phyloP scores from a whole-genome alignment of 1,284 basidiomycete genomes.

The Ganoderma lingzhi region DNA sequence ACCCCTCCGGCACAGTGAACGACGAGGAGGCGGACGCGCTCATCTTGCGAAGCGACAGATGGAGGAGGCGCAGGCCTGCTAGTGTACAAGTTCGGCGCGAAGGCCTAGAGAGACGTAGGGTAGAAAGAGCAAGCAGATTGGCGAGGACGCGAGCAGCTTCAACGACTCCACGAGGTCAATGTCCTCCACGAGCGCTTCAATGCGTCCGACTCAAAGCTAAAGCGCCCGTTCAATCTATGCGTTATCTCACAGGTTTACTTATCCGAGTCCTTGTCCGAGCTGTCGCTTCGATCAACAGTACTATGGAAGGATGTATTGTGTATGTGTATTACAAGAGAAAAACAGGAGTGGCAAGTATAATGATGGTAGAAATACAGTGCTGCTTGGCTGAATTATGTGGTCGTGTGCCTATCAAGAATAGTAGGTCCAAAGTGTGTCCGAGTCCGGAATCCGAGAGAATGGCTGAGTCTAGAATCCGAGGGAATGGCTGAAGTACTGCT shows the following conservation, averaged over 20 bases:
- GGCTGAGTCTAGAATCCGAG: neutral
- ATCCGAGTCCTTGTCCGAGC: too few species aligned
- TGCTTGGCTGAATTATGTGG: constrained; percentile 1
- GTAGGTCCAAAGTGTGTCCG: neutral
- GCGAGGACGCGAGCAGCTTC: constrained; percentile 14
- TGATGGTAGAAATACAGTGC: constrained; percentile 25
- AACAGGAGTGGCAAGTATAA: constrained; percentile 3
- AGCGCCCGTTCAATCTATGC: neutral
- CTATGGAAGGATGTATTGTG: neutral
- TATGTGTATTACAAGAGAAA: neutral
- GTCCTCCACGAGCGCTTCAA: neutral
- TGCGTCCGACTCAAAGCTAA: neutral
- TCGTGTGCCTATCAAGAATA: neutral
- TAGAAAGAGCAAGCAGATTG: constrained; percentile 28
- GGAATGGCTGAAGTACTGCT: neutral
- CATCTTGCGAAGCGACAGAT: constrained; percentile 29
- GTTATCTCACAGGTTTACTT: neutral
- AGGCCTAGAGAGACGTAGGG: constrained; percentile 21
- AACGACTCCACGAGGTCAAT: neutral
- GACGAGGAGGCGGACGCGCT: constrained; percentile 25
- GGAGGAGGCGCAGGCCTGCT: constrained; percentile 1
- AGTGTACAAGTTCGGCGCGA: constrained; percentile 20
- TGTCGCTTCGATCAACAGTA: too few species aligned
- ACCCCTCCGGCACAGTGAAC: constrained; percentile 73
- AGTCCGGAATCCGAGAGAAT: neutral